Evolutionary conservation across 352 stramenopile genomes (phyloP).

Genomic region (Thalassiosira hispida): DNA sequence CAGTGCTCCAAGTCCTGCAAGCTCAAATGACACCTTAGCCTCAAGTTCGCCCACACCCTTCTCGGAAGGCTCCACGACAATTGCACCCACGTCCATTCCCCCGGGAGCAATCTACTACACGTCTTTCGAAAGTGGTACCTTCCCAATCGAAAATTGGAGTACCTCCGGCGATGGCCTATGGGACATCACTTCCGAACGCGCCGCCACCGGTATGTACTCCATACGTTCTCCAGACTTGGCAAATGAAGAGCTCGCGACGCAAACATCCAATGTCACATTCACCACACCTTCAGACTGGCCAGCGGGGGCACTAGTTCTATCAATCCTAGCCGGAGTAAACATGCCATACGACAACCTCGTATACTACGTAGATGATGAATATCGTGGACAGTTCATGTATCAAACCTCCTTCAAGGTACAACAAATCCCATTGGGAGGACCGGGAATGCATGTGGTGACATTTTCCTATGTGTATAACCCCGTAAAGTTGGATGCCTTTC

Average conservation of each 20-base stretch:
- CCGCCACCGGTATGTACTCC: conserved; percentile 23
- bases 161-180: conserved; percentile 19
- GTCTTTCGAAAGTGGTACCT: conserved; percentile 44
- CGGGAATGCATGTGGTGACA: conserved; percentile 7
- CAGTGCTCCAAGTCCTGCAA: not conserved
- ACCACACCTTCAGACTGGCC: not conserved
- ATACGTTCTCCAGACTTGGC: conserved; percentile 11
- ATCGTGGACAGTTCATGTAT: not conserved
- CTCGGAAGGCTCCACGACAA: not conserved
- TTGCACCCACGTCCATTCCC: conserved; percentile 18
- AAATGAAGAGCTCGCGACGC: not conserved
- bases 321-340: not conserved
- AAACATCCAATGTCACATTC: conserved; percentile 21
- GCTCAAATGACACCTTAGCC: not conserved
- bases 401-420: not conserved
- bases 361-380: conserved; percentile 22
- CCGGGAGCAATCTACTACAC: conserved; percentile 29
- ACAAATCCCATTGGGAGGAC: not conserved
- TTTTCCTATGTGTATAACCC: conserved; percentile 32
- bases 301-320: conserved; percentile 8
- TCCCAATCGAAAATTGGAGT: conserved; percentile 25
- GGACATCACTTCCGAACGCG: conserved; percentile 10
- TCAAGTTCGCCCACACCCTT: not conserved
- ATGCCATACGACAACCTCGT: conserved; percentile 22
- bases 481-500: not conserved